Evolutionary conservation across 371 early-diverging fungal species (phyloP), one percentile per base, ranked within the genome.

Genomic region (Mortierella sp.): DNA sequence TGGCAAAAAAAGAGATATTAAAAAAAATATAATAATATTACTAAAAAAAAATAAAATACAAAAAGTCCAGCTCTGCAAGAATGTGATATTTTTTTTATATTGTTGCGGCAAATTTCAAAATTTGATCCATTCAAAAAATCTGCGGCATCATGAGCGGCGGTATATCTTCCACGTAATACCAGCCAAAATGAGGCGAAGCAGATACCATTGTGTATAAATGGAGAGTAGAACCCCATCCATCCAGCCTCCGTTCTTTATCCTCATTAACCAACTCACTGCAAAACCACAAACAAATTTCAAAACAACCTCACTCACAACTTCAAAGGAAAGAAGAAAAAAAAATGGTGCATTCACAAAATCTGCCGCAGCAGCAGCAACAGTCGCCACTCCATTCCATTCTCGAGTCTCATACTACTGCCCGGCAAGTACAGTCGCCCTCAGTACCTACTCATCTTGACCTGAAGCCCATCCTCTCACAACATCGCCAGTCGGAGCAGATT

Each of bases 311-410:
- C n/a, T n/a, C n/a, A n/a, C n/a, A n/a, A n/a, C n/a, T n/a, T n/a
- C n/a, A n/a, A n/a, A n/a, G n/a, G n/a, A n/a, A n/a, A n/a, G n/a
- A n/a, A n/a, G n/a, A n/a, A n/a, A n/a, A n/a, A n/a, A n/a, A n/a
- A n/a, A 55, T 55, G 28, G 28, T 6, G 3, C 3, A 16, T 26
- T 55, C 28, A 26, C 49, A 49, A 16, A 43, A 43, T 14, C 40
- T 51, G 51, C 20, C 51, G 54, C 49, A 49, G 16, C 49, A 49
- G 49, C 55, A 22, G 55, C 55, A 26, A 3, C 55, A 55, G 20
- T 55, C 66, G 14, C 63, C 70, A 22, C 69, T 75, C 24, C 68
- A 59, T 26, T 47, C 57, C n/a, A 61, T 75, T 62, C 74, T 79
- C 22, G 16, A 64, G 12, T 62, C 71, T 0, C 0, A 12, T 6